Percentiles rank a stretch among this genome's conserved stretches.
Conservation (phyloP, 768 basidiomycete species). For the Boletellus ananas region DNA sequence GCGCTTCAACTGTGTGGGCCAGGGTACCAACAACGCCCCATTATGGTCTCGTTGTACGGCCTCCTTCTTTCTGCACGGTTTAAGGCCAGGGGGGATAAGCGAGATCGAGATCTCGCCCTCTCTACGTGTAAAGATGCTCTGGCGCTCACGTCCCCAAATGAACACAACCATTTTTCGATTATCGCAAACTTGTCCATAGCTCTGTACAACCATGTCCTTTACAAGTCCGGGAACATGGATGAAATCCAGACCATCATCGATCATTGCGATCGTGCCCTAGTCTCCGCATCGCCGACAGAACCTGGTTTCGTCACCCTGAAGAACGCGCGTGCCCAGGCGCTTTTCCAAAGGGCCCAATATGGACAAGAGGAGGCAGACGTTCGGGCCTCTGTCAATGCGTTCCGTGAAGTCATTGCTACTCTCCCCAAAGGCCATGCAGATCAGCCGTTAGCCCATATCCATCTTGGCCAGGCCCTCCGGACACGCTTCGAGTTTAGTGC, state of each 20-base stretch:
- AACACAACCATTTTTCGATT: not conserved
- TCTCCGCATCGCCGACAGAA: not conserved
- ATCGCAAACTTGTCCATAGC: conserved; percentile 2
- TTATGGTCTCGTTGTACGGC: conserved; percentile 11
- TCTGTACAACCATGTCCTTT: conserved; percentile 10
- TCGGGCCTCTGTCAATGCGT: conserved; percentile 5
- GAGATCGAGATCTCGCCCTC: conserved; percentile 14
- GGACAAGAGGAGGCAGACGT: conserved; percentile 10
- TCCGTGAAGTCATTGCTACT: conserved; percentile 11
- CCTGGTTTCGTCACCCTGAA: conserved; percentile 1
- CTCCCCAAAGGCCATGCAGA: conserved; percentile 13
- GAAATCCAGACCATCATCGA: conserved; percentile 19
- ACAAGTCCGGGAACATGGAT: conserved; percentile 4
- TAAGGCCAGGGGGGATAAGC: conserved; percentile 7
- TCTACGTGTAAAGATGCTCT: conserved; percentile 18
- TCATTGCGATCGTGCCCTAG: conserved; percentile 19
- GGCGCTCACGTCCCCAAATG: conserved; percentile 1
- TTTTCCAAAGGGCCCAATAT: conserved; percentile 9
- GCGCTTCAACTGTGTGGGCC: conserved; percentile 12
- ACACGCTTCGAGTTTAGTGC: conserved; percentile 9
- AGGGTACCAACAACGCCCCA: conserved; percentile 1
- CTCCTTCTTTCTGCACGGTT: conserved; percentile 14
- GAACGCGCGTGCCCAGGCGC: conserved; percentile 13
- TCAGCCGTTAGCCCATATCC: conserved; percentile 3
- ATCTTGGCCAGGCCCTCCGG: conserved; percentile 18